These are phyloP conservation scores for Vigna reflexopilosa DNA, from an alignment of 306 rosid genomes.

Conservation along the genomic window DNA sequence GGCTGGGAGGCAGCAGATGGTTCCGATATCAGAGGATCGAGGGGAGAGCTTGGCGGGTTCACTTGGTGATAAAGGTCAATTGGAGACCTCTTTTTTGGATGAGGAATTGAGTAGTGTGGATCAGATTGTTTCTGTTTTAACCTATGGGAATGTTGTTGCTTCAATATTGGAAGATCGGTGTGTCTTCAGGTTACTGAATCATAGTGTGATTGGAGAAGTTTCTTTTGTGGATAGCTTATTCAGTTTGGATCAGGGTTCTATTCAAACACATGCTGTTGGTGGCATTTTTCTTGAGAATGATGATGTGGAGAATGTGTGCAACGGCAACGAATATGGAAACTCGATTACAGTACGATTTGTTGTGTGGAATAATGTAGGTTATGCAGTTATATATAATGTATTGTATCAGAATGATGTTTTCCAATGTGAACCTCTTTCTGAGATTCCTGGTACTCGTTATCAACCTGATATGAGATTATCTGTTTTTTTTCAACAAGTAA, in stretches of 20 bases:
- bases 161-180: constrained; percentile 65
- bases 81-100: constrained; percentile 56
- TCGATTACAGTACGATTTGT: constrained; percentile 50
- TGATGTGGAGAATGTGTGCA: constrained; percentile 40
- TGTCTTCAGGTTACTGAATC: constrained; percentile 64
- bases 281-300: constrained; percentile 70
- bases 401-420: constrained; percentile 62
- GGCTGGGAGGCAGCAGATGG: constrained; percentile 68
- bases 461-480: constrained; percentile 56
- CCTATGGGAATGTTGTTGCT: constrained; percentile 56
- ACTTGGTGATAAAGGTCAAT: constrained; percentile 49
- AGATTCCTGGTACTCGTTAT: constrained; percentile 68
- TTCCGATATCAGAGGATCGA: constrained; percentile 58
- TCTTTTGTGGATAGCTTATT: constrained; percentile 55
- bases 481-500: constrained; percentile 58
- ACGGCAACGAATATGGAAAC: constrained; percentile 44
- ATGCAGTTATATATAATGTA: constrained; percentile 61
- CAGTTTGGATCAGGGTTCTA: constrained; percentile 47
- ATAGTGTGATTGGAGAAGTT: constrained; percentile 68
- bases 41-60: constrained; percentile 55
- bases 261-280: constrained; percentile 58
- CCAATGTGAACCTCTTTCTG: constrained; percentile 62
- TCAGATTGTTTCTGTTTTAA: constrained; percentile 60
- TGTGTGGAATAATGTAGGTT: constrained; percentile 80
- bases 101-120: constrained; percentile 60